phyloP scores from a whole-genome alignment of 257 asterid species.

The Primulina tabacum region DNA sequence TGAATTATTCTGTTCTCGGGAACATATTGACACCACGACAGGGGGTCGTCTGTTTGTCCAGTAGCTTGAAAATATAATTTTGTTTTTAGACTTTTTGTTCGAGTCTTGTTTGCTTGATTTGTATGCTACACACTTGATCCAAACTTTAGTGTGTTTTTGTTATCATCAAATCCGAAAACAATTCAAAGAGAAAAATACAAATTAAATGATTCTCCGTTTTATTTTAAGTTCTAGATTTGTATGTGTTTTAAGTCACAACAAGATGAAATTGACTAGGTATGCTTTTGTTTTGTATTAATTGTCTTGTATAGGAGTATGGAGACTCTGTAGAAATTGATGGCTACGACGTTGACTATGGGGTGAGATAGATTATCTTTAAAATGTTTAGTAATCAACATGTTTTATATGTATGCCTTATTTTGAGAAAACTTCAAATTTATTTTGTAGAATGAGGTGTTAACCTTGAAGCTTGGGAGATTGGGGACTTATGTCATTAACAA shows the following conservation, averaged over 20 bases:
- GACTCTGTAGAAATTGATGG: slow-evolving; percentile 79
- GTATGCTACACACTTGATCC: neutral
- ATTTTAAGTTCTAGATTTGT: neutral
- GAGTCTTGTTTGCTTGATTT: neutral
- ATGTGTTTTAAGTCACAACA: neutral
- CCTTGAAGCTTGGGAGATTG: slow-evolving; percentile 75
- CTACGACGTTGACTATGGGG: slow-evolving; percentile 88
- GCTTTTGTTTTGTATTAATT: slow-evolving; percentile 3
- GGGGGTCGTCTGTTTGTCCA: neutral
- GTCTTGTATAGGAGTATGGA: slow-evolving; percentile 63
- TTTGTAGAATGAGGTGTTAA: slow-evolving; percentile 83
- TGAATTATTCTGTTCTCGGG: neutral
- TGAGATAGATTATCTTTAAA: slow-evolving; percentile 28
- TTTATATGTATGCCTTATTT: slow-evolving; percentile 8
- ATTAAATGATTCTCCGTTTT: neutral
- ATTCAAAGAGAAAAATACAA: neutral
- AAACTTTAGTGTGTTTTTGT: too few species aligned
- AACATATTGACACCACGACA: neutral
- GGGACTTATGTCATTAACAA: slow-evolving; percentile 96
- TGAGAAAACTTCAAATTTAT: slow-evolving; percentile 10
- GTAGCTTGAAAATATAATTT: neutral
- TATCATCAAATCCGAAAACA: too few species aligned
- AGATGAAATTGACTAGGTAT: neutral
- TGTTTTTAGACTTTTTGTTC: too few species aligned
- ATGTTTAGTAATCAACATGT: neutral